A percentile compares a stretch with the other conserved stretches of the same genome.
Conservation (phyloP, 2,329 filamentous ascomycete genomes). For the Aureobasidium namibiae region DNA sequence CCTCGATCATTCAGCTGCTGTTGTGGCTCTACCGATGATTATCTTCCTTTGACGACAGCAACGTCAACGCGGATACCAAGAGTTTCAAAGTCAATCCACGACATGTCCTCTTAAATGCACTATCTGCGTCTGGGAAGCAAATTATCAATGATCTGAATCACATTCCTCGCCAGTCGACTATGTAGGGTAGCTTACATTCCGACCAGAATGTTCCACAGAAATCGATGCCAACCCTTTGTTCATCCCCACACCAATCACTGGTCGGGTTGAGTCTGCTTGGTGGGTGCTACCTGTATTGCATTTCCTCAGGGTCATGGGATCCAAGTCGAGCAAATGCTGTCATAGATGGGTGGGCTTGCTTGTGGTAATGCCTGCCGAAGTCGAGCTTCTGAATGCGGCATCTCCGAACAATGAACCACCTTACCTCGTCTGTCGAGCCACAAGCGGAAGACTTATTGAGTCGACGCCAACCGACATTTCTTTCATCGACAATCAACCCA, state of each 20-base stretch:
- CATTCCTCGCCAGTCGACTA: not conserved
- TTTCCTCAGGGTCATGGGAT: not conserved
- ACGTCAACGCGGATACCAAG: not conserved
- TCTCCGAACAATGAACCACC: not conserved
- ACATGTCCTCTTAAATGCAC: not conserved
- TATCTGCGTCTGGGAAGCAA: no score
- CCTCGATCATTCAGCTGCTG: not conserved
- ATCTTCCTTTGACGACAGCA: not conserved
- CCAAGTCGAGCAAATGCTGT: not conserved
- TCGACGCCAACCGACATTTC: not conserved
- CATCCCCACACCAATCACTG: not conserved
- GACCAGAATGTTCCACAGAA: not conserved
- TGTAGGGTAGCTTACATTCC: not conserved
- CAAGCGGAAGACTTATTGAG: constrained; percentile 1
- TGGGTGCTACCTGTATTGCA: not conserved
- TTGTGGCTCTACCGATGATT: not conserved
- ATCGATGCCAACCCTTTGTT: not conserved
- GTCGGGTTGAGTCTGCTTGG: not conserved
- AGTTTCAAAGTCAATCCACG: no score
- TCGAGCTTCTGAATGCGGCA: not conserved
- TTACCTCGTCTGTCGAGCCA: not conserved
- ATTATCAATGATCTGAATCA: no score
- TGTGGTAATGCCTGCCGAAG: not conserved
- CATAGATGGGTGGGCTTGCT: not conserved
- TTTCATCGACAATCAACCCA: not conserved